Conservation (phyloP, 2,329 filamentous ascomycete genomes). For the Colletotrichum sp. region DNA sequence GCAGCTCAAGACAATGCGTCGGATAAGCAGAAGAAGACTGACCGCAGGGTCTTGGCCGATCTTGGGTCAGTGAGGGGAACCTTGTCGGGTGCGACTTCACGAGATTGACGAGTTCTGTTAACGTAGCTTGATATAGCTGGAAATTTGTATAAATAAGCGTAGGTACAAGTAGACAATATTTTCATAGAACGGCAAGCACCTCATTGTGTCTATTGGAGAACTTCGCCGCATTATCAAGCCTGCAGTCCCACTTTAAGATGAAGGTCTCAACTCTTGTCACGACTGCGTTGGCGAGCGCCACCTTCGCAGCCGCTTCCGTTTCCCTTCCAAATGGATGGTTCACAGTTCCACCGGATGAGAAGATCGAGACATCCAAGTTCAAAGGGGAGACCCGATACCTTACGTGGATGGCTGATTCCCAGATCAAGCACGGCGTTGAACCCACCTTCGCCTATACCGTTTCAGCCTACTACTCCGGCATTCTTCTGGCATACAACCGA, state of each 20-base stretch:
- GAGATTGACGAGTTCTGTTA: neutral
- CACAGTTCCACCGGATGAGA: constrained; percentile 10
- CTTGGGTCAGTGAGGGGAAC: constrained; percentile 12
- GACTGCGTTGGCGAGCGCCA: neutral
- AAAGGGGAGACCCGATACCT: constrained; percentile 22
- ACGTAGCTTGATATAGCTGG: neutral
- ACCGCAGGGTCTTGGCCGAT: neutral
- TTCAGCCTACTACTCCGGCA: constrained; percentile 31
- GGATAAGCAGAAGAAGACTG: constrained; percentile 1
- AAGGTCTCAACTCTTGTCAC: neutral
- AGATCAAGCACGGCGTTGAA: constrained; percentile 30
- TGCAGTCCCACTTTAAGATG: neutral
- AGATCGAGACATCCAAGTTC: constrained; percentile 12
- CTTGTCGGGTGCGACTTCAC: neutral
- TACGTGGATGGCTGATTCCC: constrained; percentile 32
- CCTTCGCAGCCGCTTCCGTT: neutral
- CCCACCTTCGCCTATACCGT: constrained; percentile 29
- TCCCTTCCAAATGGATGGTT: constrained; percentile 20
- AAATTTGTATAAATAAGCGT: neutral
- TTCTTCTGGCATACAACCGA: constrained; percentile 24
- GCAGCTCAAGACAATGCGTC: neutral
- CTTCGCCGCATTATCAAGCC: neutral
- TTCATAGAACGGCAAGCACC: neutral
- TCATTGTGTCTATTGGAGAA: neutral
- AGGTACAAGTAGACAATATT: neutral